Evolutionary conservation across 208 protist species (phyloP).

Genomic region (Trypanosoma vivax): DNA sequence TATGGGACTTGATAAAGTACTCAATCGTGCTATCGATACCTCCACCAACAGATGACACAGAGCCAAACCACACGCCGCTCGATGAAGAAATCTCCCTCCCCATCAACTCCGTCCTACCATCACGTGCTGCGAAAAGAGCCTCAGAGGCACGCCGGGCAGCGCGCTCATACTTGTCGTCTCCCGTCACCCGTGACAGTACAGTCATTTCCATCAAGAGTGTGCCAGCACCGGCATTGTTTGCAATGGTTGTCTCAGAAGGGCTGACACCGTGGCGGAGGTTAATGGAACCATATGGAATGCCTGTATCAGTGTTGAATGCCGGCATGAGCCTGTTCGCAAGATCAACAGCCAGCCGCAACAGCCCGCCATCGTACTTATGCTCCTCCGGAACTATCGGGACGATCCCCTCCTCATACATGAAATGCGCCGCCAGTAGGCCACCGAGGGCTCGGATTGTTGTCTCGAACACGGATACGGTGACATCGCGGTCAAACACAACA

Average conservation of each 20-base stretch:
- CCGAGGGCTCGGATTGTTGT: slow-evolving; percentile 85
- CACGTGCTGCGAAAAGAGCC: slow-evolving; percentile 25
- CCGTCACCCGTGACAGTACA: slow-evolving; percentile 34
- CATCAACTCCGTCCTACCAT: slow-evolving; percentile 23
- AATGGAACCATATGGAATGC: slow-evolving; percentile 82
- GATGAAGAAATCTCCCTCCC: slow-evolving; percentile 38
- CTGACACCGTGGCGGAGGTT: slow-evolving; percentile 68
- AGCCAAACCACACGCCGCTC: slow-evolving; percentile 19
- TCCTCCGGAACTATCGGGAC: slow-evolving; percentile 25
- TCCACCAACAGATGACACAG: slow-evolving; percentile 42
- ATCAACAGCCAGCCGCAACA: slow-evolving; percentile 53
- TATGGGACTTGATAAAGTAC: slow-evolving; percentile 80
- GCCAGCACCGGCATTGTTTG: slow-evolving; percentile 45
- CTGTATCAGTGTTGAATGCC: slow-evolving; percentile 77
- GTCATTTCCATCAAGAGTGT: slow-evolving; percentile 60
- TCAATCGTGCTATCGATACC: slow-evolving; percentile 79
- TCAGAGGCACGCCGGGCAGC: slow-evolving; percentile 25
- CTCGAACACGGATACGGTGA: slow-evolving; percentile 76
- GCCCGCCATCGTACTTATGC: slow-evolving; percentile 42
- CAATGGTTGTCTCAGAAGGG: slow-evolving; percentile 31
- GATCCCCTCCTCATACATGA: slow-evolving; percentile 53
- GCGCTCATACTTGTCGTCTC: slow-evolving; percentile 29
- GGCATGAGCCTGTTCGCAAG: slow-evolving; percentile 41
- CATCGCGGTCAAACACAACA: slow-evolving; percentile 57
- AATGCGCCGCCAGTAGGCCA: slow-evolving; percentile 66